Evolutionary conservation across 139 green algal species (phyloP), one percentile per base, ranked within the genome.

Genomic region (Penium margaritaceum): DNA sequence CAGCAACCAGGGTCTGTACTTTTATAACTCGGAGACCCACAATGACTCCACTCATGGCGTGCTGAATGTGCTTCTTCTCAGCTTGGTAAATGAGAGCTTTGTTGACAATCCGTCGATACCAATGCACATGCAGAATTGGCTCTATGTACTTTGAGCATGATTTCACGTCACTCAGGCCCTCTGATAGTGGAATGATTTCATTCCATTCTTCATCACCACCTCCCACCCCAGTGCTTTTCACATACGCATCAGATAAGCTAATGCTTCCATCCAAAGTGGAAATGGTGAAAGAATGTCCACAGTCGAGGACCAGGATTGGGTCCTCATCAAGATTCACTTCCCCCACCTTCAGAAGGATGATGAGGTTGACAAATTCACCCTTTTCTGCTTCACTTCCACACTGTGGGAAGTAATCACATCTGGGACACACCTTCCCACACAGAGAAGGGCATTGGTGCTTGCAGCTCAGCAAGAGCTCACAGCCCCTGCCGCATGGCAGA

Each of bases 401-500:
- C 53, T 55, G 29, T 17, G 41, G 27, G 67, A 81, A 87, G 72
- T 43, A 86, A 21, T 2, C 14, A 12, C 34, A 46, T 9, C 24
- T 19, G 12, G 79, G 76, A 68, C 83, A 89, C 21, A 19, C 24
- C 47, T 88, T 83, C 0, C 83, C 84, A 71, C 85, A 89, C 39
- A 89, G 53, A 14, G 66, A 58, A 0, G 83, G 85, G 77, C 85
- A 90, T 19, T 60, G 74, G 54, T 84, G 81, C 19, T 84, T 84
- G 72, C 85, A 90, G 5, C n/a, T 1, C 38, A 89, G 76, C 19
- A 32, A 3, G 57, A 71, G 75, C 34, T 44, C 27, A 70, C 87
- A 91, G 39, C 87, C 76, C 67, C 66, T 12, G 71, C 90, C 81
- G 80, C 86, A 91, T 17, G 85, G 86, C 44, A 89, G 75, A 55